Percentiles rank a stretch among this genome's conserved stretches.
These are phyloP conservation scores for Spathaspora boniae DNA, from an alignment of 805 yeast genomes.

Conservation along the genomic window DNA sequence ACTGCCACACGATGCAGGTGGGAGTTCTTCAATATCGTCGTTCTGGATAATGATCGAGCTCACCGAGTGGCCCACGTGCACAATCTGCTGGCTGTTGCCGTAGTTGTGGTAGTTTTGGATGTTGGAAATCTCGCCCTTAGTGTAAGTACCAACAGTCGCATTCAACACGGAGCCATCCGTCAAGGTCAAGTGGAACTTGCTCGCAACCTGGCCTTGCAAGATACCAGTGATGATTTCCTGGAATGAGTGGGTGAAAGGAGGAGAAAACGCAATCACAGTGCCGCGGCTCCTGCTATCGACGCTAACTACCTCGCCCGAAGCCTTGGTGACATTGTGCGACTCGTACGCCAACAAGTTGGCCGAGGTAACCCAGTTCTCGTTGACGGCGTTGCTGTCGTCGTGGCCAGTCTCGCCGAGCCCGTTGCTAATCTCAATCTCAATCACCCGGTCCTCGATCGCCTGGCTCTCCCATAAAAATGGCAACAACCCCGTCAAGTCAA, in stretches of 20 bases:
- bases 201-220: constrained; percentile 27
- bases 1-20: not conserved
- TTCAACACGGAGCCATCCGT: constrained; percentile 33
- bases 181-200: constrained; percentile 36
- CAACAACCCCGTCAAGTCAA: constrained; percentile 67
- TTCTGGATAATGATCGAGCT: constrained; percentile 22
- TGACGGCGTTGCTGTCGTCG: constrained; percentile 21
- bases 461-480: constrained; percentile 59
- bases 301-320: constrained; percentile 37
- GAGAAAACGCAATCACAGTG: constrained; percentile 27
- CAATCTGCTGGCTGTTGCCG: constrained; percentile 40
- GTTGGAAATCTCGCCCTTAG: constrained; percentile 33
- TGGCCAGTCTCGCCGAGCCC: constrained; percentile 39
- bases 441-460: constrained; percentile 28
- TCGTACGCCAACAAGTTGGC: constrained; percentile 58
- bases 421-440: constrained; percentile 50
- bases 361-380: constrained; percentile 59
- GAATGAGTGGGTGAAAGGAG: constrained; percentile 34
- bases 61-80: constrained; percentile 18
- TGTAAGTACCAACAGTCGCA: constrained; percentile 23
- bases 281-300: constrained; percentile 23
- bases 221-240: constrained; percentile 38
- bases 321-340: constrained; percentile 32
- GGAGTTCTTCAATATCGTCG: constrained; percentile 9
- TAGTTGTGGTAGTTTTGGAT: constrained; percentile 32